Percentiles rank a stretch among this genome's conserved stretches.
Evolutionary conservation across 768 basidiomycete species (phyloP).

Genomic region (Termitomyces sp.): DNA sequence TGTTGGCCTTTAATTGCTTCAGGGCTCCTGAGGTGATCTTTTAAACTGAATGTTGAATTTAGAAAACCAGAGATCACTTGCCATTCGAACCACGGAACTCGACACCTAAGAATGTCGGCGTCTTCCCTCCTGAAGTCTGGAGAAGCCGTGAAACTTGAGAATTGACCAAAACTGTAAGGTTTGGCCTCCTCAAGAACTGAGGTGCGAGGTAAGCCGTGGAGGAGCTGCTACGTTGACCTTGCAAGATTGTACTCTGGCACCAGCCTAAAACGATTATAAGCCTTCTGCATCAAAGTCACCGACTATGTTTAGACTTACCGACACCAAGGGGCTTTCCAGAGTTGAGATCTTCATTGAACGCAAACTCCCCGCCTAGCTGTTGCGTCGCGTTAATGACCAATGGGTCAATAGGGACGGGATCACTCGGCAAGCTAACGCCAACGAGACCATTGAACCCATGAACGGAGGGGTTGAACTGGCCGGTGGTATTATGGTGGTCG

Average conservation of each 20-base stretch:
- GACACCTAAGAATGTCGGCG: background rate
- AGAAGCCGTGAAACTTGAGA: constrained; percentile 16
- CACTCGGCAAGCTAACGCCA: constrained; percentile 20
- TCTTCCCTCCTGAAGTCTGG: background rate
- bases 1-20: constrained; percentile 30
- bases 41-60: too few species aligned
- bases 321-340: constrained; percentile 3
- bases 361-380: constrained; percentile 2
- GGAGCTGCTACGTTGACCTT: constrained; percentile 15
- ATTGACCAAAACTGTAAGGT: constrained; percentile 14
- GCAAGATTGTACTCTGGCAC: constrained; percentile 6
- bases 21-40: background rate
- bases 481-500: too few species aligned
- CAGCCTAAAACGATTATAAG: constrained; percentile 1
- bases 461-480: constrained; percentile 24
- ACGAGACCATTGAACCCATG: constrained; percentile 24
- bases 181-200: constrained; percentile 2
- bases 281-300: background rate
- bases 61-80: background rate
- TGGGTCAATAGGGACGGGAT: background rate
- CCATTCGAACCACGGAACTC: constrained; percentile 2
- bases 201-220: constrained; percentile 16
- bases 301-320: background rate
- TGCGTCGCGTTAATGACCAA: constrained; percentile 5
- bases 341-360: constrained; percentile 3